phyloP scores from a whole-genome alignment of 129 eudicot species.

The Chrysanthemum seticuspe region DNA sequence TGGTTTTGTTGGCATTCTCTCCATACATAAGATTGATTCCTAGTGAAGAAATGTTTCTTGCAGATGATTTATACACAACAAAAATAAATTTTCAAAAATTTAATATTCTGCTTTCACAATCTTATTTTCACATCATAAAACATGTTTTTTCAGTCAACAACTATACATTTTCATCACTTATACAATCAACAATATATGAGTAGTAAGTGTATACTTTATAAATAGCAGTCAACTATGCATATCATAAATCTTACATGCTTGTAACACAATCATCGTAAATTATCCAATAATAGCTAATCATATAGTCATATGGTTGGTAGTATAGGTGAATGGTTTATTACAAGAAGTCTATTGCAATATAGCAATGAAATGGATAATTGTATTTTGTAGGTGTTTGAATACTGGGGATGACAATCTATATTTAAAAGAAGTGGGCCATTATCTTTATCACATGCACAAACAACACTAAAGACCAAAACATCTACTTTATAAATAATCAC shows the following conservation, averaged over 20 bases:
- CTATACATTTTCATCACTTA: background rate
- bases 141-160: background rate
- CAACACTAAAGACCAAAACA: slow-evolving; percentile 29
- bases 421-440: slow-evolving; percentile 29
- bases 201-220: background rate
- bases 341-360: background rate
- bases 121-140: background rate
- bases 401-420: background rate
- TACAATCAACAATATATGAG: no score
- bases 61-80: no score
- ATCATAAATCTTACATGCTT: background rate
- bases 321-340: background rate
- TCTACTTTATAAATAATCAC: background rate
- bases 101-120: background rate
- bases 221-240: background rate
- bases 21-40: background rate
- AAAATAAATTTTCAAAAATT: background rate
- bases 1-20: background rate
- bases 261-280: background rate
- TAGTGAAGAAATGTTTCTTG: background rate
- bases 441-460: slow-evolving; percentile 35
- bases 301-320: slow-evolving; percentile 2
- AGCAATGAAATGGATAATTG: background rate
- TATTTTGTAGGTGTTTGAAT: slow-evolving; percentile 25
- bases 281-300: background rate